Evolutionary conservation across 129 eudicot genomes (phyloP).

Genomic region (Saposhnikovia divaricata): DNA sequence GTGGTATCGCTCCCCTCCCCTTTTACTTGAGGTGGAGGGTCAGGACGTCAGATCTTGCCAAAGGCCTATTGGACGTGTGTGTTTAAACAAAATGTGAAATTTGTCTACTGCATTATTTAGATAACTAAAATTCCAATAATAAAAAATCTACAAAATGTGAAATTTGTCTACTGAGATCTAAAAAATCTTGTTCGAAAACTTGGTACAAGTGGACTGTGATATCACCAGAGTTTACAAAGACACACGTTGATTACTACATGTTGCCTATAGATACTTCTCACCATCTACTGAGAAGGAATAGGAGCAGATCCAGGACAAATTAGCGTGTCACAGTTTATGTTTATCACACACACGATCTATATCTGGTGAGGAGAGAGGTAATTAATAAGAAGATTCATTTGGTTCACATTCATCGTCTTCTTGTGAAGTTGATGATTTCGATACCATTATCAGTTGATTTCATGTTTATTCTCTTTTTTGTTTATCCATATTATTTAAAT

Average conservation of each 20-base stretch:
- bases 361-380: background rate
- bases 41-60: background rate
- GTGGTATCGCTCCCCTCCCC: background rate
- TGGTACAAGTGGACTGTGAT: background rate
- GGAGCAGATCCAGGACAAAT: background rate
- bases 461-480: background rate
- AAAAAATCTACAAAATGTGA: background rate
- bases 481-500: background rate
- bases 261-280: background rate
- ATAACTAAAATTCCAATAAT: too few relatives aligned
- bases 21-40: background rate
- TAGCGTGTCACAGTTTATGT: background rate
- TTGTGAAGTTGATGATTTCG: background rate
- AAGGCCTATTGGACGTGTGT: background rate
- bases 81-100: background rate
- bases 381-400: background rate
- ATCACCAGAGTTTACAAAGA: background rate
- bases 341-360: background rate
- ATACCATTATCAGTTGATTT: background rate
- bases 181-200: background rate
- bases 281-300: background rate
- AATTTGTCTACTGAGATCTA: background rate
- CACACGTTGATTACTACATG: background rate
- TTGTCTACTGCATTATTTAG: too few relatives aligned
- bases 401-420: background rate